Base-by-base conservation (phyloP, 768 basidiomycete species). In the Heimioporus sp. region DNA sequence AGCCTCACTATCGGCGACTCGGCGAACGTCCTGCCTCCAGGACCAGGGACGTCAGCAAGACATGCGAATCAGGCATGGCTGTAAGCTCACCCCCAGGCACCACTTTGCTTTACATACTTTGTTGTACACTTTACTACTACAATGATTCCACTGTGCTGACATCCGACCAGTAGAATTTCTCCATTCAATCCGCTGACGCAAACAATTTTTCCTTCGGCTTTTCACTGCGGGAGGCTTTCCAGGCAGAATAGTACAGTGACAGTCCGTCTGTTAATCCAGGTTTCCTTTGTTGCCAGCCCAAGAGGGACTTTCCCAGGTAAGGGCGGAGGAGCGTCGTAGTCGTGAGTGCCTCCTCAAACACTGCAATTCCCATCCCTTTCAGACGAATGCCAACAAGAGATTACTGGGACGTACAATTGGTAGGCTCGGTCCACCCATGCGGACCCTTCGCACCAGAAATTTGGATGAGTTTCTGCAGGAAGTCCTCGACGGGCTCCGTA, bases 211-310 rank as follows among this genome's bases (percentile, higher is more conserved):
- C 47, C n/a, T 51, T 51, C 31, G 42, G 30, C 28, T 62, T 28
- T 11, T 55, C 40, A 2, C n/a, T 21, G 20, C 46, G 52, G 10
- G 57, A 50, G 5, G 60, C 63, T 43, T 65, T 49, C 60, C 60
- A 66, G 1, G 62, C 55, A 19, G 54, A 46, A 36, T 60, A 70
- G 54, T 73, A 70, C 32, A 66, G 24, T 15, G 62, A 51, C 17
- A 73, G 57, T 2, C 69, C 68, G 37, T 73, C 72, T 3, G 65
- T 63, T 37, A 73, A 53, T n/a, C 66, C 58, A 35, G 64, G 56
- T 38, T 67, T 71, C 52, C 53, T 63, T 32, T 60, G 68, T 28
- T 52, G 49, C 72, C 72, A 72, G 17, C 70, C 69, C 17, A 67
- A 55, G 34, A 73, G 53, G 5, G 70, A 65, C 20, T 60, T 56